A percentile compares a stretch with the other conserved stretches of the same genome.
These are phyloP conservation scores for Penicillium taxi DNA, from an alignment of 495 filamentous ascomycete genomes.

Conservation along the genomic window DNA sequence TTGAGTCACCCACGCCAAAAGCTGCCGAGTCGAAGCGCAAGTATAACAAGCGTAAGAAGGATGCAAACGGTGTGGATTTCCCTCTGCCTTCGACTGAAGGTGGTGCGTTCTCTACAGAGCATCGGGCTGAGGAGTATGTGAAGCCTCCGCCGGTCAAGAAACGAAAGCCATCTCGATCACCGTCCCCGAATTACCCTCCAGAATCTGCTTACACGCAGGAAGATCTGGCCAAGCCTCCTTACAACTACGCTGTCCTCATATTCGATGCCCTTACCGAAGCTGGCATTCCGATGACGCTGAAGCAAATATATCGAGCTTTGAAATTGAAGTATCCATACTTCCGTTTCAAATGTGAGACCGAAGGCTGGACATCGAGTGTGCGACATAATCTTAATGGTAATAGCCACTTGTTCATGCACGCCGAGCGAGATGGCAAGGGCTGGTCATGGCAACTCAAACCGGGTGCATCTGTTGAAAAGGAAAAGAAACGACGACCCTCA, in stretches of 20 bases:
- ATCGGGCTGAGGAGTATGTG: constrained; percentile 35
- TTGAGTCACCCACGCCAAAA: constrained; percentile 45
- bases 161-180: constrained; percentile 53
- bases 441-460: constrained; percentile 61
- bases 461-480: constrained; percentile 59
- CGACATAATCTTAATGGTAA: constrained; percentile 91
- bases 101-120: constrained; percentile 37
- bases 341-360: constrained; percentile 68
- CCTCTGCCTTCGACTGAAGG: constrained; percentile 40
- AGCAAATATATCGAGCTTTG: constrained; percentile 89
- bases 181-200: constrained; percentile 63
- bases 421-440: constrained; percentile 64
- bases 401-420: constrained; percentile 72
- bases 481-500: constrained; percentile 55
- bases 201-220: constrained; percentile 74
- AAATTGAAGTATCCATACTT: constrained; percentile 85
- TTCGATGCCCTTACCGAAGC: constrained; percentile 79
- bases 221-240: constrained; percentile 72
- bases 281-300: constrained; percentile 64
- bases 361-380: constrained; percentile 95
- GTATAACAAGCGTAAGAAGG: constrained; percentile 67
- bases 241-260: constrained; percentile 85
- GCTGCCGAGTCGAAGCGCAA: constrained; percentile 57
- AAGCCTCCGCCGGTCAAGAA: constrained; percentile 45
- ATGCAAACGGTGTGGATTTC: constrained; percentile 36